Evolutionary conservation across 768 basidiomycete genomes (phyloP), one percentile per base, ranked within the genome.

Genomic region (Auricularia sp.): DNA sequence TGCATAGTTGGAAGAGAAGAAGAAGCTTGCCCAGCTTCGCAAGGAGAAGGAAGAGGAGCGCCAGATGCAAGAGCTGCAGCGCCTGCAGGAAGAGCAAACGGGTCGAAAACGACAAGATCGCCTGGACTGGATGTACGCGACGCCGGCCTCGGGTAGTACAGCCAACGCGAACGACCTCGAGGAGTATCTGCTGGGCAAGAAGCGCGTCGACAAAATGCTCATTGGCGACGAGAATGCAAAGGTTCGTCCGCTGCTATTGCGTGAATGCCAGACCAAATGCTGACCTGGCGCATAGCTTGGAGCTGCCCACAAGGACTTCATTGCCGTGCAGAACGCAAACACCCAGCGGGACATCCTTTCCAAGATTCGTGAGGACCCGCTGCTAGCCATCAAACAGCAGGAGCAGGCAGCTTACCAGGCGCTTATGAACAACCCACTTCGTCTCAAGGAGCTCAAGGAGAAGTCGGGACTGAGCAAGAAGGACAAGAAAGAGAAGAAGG

Each of bases 71-170:
- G 97, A 99, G 70, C 84, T 99, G 7, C 97, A 98, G 73, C 84
- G 95, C 62, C 76, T 99, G 65, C 96, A 98, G 75, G 94, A 96
- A 74, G 91, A 92, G 69, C 86, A 95, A 68, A 98, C 96, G 10
- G 96, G 96, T 39, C 94, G 89, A 80, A 97, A 95, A 77, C 80
- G 92, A 68, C 85, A 89, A 62, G 95, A 98, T 77, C 94, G 94
- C 73, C 75, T 99, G 61, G 97, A 99, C 74, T 99, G 97, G 97
- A 96, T 99, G 93, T 99, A 98, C 78, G 81, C 96, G n/a, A 97
- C 96, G 1, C 97, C 97, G 3, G 92, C 94, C 1, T 87, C 89
- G 3, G 95, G 95, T n/a, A 88, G 82, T 67, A 88, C 79, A 63
- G 85, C 90, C 70, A 94, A 94, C 72, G 74, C 89, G 37, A 96